These are phyloP conservation scores for Juncus inflexus DNA, from an alignment of 176 grass and related monocot species.

Conservation along the genomic window DNA sequence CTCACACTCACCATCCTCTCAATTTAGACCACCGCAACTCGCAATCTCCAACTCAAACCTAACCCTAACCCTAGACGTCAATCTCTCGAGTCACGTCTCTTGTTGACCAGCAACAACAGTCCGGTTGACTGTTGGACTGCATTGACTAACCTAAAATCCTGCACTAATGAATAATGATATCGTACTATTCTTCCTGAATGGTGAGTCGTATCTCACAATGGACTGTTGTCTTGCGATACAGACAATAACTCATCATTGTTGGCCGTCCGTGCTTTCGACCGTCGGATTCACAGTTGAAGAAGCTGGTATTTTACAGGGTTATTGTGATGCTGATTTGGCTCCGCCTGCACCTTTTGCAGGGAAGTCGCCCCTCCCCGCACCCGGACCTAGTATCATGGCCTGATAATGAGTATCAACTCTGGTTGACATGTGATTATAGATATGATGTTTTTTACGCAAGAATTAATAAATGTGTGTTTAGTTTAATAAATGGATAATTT, in stretches of 20 bases:
- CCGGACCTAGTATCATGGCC: not conserved
- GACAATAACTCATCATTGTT: conserved; percentile 62
- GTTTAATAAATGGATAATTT: not conserved
- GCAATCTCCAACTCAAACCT: conserved; percentile 2
- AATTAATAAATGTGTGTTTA: not conserved
- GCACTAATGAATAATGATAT: conserved; percentile 71
- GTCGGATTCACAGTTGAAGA: conserved; percentile 59
- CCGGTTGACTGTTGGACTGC: conserved; percentile 60
- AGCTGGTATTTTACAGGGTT: conserved; percentile 52
- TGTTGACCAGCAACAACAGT: conserved; percentile 7
- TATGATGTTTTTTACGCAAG: not conserved
- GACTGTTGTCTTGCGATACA: conserved; percentile 73
- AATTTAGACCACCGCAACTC: not conserved
- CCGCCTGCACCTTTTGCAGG: not conserved
- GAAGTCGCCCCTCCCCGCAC: conserved; percentile 1
- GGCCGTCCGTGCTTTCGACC: conserved; percentile 59
- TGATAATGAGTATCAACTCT: not conserved
- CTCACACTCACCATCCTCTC: conserved; percentile 1
- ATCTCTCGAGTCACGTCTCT: not conserved
- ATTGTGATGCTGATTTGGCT: conserved; percentile 55
- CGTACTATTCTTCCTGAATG: conserved; percentile 73
- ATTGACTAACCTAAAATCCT: conserved; percentile 47
- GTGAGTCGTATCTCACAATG: conserved; percentile 58
- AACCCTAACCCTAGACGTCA: conserved; percentile 1
- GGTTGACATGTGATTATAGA: not conserved